Conservation (phyloP, 2,329 filamentous ascomycete species). For the Aspergillus sp. region DNA sequence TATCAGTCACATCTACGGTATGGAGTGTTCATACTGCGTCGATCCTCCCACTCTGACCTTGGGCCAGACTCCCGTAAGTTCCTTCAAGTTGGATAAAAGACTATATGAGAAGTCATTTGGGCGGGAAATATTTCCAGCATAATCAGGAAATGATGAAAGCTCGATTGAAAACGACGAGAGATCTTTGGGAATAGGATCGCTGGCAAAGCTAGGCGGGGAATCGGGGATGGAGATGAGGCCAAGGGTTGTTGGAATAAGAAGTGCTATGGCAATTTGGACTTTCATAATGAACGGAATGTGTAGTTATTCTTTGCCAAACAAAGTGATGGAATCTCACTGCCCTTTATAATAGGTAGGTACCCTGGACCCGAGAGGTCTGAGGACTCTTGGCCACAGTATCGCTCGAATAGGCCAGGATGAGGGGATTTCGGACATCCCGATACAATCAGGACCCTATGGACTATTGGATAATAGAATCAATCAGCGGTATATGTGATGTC, state of each 20-base stretch:
- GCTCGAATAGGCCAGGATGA: too few species aligned
- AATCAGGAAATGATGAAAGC: conserved; percentile 10
- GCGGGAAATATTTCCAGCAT: conserved; percentile 9
- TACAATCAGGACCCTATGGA: too few species aligned
- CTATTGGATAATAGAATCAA: too few species aligned
- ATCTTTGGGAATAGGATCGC: conserved; percentile 7
- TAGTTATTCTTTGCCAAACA: too few species aligned
- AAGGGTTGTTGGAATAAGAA: background rate
- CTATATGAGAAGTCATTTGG: conserved; percentile 9
- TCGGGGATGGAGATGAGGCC: background rate
- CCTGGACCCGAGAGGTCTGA: too few species aligned
- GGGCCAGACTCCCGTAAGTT: conserved; percentile 5
- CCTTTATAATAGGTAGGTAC: too few species aligned
- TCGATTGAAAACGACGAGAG: conserved; percentile 11
- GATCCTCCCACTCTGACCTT: conserved; percentile 7
- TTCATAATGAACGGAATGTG: too few species aligned
- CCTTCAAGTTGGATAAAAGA: conserved; percentile 7
- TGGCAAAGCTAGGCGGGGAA: background rate
- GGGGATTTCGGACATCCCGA: too few species aligned
- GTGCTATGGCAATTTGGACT: background rate
- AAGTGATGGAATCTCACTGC: too few species aligned
- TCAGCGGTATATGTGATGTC: too few species aligned
- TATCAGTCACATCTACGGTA: background rate
- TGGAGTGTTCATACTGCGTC: conserved; percentile 3
- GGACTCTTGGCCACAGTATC: too few species aligned